phyloP scores from a whole-genome alignment of 2,329 filamentous ascomycete genomes.

The Sporothrix sp. region DNA sequence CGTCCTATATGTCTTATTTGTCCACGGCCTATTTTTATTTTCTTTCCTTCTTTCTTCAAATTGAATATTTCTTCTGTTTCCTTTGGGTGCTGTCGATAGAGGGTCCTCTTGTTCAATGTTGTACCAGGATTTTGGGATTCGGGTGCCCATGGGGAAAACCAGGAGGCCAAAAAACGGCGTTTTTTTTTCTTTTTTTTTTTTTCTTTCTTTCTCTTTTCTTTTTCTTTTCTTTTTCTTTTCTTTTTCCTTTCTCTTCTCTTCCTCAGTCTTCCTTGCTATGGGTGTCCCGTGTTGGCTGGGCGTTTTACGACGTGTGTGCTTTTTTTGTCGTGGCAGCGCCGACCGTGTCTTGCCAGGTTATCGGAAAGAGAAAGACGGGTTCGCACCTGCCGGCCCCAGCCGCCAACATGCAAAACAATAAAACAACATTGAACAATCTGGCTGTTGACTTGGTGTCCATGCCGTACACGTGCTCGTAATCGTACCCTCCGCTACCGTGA shows the following conservation, averaged over 20 bases:
- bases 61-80: neutral
- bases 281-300: too few species aligned
- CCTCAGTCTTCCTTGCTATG: too few species aligned
- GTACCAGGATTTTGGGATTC: neutral
- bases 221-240: neutral
- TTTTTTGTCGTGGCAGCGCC: too few species aligned
- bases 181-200: neutral
- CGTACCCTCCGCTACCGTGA: too few species aligned
- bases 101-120: neutral
- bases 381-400: too few species aligned
- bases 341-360: too few species aligned
- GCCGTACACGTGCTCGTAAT: too few species aligned
- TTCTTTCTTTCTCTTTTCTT: neutral
- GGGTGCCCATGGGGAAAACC: neutral
- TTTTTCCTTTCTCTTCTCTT: neutral
- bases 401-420: too few species aligned
- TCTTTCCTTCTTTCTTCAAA: neutral
- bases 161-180: too few species aligned
- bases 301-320: neutral
- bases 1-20: constrained; percentile 6
- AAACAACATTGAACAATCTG: too few species aligned
- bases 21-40: constrained; percentile 7
- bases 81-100: neutral
- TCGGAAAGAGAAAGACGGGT: too few species aligned
- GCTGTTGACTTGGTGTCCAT: too few species aligned